Evolutionary conservation across 352 stramenopile genomes (phyloP), one percentile per base, ranked within the genome.

Genomic region (Phytophthora tentaculata): DNA sequence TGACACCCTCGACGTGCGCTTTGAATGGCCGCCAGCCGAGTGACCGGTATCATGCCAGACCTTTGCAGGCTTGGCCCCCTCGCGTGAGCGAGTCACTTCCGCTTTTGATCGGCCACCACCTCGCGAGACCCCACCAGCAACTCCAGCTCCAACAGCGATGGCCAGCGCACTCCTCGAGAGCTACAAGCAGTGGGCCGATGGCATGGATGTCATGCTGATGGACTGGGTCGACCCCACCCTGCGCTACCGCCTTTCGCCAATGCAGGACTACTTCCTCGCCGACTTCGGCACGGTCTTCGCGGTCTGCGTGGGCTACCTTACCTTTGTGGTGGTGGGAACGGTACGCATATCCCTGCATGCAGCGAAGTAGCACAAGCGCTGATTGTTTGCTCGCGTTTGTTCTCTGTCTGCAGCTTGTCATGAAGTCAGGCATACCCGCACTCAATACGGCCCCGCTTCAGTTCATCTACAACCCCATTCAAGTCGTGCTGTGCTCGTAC

Each of bases 381-480:
- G 49, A 64, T 39, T 10, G 10, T 58, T 28, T 20, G 14, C 51
- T 26, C 48, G 24, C 41, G 35, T 23, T 16, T 53, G 37, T 58
- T 29, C 20, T 29, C 48, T 28, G 8, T 5, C 48, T 67, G 3
- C 65, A 86, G 76, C 61, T 75, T 37, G 56, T 87, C 56, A 91
- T 90, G 83, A 86, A 84, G 64, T 66, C 71, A 7, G 79, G 76
- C 35, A 61, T 83, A 24, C 79, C 76, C 3, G 76, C 77, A 17
- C 53, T 89, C 66, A 91, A 90, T 57, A 85, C 73, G 23, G 79
- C 70, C 35, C 64, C 76, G 5, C 79, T 98, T 43, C 96, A 97
- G 72, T 98, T 98, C 70, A 62, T 97, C 23, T 98, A 98, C 90
- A 98, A 98, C 73, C 89, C 97, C 41, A 87, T 93, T 0, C 94